Evolutionary conservation across 805 yeast species (phyloP).

Genomic region (Cyberlindnera nakhonratchasimensis): DNA sequence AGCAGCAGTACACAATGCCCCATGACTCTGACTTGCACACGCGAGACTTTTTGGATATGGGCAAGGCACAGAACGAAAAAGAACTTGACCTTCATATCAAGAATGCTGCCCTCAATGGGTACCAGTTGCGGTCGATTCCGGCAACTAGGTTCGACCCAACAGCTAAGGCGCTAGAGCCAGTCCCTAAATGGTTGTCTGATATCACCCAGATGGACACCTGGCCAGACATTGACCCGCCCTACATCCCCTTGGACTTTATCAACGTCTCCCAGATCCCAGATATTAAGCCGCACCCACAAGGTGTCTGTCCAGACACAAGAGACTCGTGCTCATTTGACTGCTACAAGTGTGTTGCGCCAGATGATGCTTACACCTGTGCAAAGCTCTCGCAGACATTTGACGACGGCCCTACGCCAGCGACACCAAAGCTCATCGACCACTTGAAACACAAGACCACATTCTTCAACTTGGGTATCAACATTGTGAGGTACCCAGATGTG

Average conservation of each 20-base stretch:
- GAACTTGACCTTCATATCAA: constrained; percentile 11
- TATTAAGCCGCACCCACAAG: constrained; percentile 47
- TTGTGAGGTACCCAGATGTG: constrained; percentile 71
- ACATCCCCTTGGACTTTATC: constrained; percentile 73
- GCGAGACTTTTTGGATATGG: no score
- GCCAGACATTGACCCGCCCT: constrained; percentile 90
- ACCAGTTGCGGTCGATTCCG: constrained; percentile 9
- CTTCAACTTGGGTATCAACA: constrained; percentile 80
- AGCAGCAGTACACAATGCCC: no score
- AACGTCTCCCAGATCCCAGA: constrained; percentile 52
- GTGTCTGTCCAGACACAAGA: constrained; percentile 54
- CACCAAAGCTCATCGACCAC: constrained; percentile 54
- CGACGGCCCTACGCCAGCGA: constrained; percentile 85
- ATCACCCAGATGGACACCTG: constrained; percentile 72
- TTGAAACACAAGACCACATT: constrained; percentile 65
- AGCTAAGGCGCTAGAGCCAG: constrained; percentile 37
- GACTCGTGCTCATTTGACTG: constrained; percentile 83
- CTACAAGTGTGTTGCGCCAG: constrained; percentile 66
- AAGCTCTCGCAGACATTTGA: constrained; percentile 84
- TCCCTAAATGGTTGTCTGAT: constrained; percentile 77
- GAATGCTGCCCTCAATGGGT: constrained; percentile 6
- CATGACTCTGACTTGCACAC: no score
- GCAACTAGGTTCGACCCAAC: constrained; percentile 29
- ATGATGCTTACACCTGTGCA: constrained; percentile 76
- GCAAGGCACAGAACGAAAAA: constrained; percentile 12